A percentile compares a stretch with the other conserved stretches of the same genome.
phyloP scores from a whole-genome alignment of 73 alveolate genomes.

The Breviolum minutum region DNA sequence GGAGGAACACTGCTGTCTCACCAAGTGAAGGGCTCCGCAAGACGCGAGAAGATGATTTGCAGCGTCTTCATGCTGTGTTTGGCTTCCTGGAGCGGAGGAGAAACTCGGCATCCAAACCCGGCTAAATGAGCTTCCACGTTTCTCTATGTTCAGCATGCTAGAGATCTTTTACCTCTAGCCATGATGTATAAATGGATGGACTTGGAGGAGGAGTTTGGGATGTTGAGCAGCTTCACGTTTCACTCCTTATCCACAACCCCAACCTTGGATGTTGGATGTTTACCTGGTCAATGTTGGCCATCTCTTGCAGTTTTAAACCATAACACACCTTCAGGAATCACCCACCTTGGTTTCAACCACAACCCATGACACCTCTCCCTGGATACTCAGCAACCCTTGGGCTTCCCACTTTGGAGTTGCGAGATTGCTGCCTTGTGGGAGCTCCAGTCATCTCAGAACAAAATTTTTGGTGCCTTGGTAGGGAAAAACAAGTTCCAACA shows the following conservation, averaged over 20 bases:
- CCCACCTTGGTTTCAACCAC: no score
- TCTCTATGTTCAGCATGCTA: not conserved
- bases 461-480: slow-evolving; percentile 50
- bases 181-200: not conserved
- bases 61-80: slow-evolving; percentile 90
- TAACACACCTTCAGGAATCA: no score
- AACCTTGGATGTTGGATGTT: no score
- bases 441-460: slow-evolving; percentile 53
- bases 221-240: no score
- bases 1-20: not conserved
- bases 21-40: slow-evolving; percentile 39
- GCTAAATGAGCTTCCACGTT: no score
- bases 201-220: no score
- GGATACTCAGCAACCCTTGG: not conserved
- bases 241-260: no score
- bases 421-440: not conserved
- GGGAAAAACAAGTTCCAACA: not conserved
- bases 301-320: no score
- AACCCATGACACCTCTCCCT: no score
- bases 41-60: slow-evolving; percentile 43
- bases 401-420: not conserved
- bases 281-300: no score
- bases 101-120: no score
- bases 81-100: not conserved
- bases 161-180: not conserved